phyloP scores from a whole-genome alignment of 305 asterid species.

The Solanum hybrid region DNA sequence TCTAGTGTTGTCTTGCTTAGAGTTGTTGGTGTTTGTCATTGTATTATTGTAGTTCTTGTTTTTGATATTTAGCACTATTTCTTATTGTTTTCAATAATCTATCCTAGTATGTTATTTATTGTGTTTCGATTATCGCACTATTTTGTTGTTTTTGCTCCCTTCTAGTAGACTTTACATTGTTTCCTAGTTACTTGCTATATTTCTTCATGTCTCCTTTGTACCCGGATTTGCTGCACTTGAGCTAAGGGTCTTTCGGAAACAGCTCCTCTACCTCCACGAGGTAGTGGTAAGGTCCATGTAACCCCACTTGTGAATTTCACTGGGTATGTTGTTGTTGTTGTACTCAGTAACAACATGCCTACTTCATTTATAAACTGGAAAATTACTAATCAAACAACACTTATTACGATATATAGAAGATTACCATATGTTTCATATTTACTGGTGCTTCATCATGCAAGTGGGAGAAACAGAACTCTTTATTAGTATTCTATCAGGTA shows the following conservation, averaged over 20 bases:
- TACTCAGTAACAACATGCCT: background rate
- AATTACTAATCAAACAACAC: background rate
- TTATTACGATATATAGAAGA: background rate
- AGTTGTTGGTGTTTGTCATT: background rate
- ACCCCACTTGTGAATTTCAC: background rate
- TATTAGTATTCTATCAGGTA: background rate
- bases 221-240: background rate
- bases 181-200: background rate
- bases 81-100: background rate
- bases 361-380: background rate
- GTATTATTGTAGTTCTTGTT: background rate
- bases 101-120: background rate
- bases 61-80: background rate
- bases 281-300: background rate
- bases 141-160: background rate
- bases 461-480: slow-evolving; percentile 1
- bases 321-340: background rate
- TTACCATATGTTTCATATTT: background rate
- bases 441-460: background rate
- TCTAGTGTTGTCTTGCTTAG: background rate
- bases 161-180: background rate
- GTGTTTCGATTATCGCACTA: background rate
- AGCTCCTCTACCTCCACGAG: background rate
- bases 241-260: background rate
- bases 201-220: background rate